A percentile compares a stretch with the other conserved stretches of the same genome.
These are phyloP conservation scores for Glebionis coronaria DNA, from an alignment of 129 eudicot genomes.

Conservation along the genomic window DNA sequence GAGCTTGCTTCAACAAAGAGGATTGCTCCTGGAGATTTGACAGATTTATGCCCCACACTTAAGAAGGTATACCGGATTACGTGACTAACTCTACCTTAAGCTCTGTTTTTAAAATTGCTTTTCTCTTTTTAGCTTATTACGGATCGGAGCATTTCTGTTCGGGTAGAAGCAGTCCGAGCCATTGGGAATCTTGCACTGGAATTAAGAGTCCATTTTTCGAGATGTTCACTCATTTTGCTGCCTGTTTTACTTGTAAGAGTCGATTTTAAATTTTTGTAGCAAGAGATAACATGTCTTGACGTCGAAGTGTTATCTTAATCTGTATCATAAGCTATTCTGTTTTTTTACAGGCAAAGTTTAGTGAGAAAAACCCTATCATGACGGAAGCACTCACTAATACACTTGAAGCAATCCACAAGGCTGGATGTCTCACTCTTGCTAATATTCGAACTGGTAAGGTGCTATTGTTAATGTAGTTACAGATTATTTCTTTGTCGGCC, in stretches of 20 bases:
- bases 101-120: slow-evolving; percentile 7
- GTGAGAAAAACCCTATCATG: slow-evolving; percentile 61
- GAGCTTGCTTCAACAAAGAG: slow-evolving; percentile 94
- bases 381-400: too few species aligned
- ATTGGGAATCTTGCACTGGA: slow-evolving; percentile 96
- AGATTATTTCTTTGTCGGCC: too few species aligned
- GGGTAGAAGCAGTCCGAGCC: too few species aligned
- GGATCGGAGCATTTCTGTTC: slow-evolving; percentile 41
- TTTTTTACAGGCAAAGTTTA: slow-evolving; percentile 75
- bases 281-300: slow-evolving; percentile 5
- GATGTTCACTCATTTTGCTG: slow-evolving; percentile 69
- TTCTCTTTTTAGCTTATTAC: slow-evolving; percentile 74
- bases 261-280: background rate
- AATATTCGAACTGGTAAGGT: slow-evolving; percentile 44
- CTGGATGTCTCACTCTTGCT: too few species aligned
- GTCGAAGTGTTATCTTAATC: too few species aligned
- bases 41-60: slow-evolving; percentile 84
- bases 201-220: slow-evolving; percentile 72
- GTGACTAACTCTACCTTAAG: background rate
- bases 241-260: slow-evolving; percentile 80
- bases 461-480: too few species aligned
- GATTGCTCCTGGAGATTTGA: slow-evolving; percentile 95
- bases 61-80: slow-evolving; percentile 63
- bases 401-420: too few species aligned
- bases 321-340: slow-evolving; percentile 10